Conservation (phyloP, 2,329 filamentous ascomycete species). For the Aspergillus nomiae region DNA sequence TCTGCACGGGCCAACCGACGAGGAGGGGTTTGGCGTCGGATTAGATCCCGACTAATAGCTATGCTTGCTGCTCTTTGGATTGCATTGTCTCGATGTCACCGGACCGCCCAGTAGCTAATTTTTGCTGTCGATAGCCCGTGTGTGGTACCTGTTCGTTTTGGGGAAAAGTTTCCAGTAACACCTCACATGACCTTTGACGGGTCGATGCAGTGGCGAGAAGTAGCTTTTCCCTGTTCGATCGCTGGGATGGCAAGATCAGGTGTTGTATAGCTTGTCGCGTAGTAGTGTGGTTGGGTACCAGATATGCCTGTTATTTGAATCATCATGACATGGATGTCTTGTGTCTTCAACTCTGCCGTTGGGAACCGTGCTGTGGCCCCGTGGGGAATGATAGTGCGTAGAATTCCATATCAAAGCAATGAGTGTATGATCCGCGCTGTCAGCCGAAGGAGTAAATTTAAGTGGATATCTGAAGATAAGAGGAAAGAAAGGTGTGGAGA, state of each 20-base stretch:
- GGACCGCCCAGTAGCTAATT: background rate
- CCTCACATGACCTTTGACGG: background rate
- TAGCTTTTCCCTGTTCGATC: background rate
- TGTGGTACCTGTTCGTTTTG: background rate
- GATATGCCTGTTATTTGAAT: background rate
- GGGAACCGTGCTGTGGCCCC: background rate
- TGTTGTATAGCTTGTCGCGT: background rate
- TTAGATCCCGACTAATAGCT: background rate
- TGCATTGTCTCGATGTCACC: background rate
- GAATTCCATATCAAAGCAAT: background rate
- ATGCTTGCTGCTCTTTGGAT: background rate
- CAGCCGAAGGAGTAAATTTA: background rate
- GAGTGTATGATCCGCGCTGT: background rate
- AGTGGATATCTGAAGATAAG: background rate
- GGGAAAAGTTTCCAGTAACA: background rate
- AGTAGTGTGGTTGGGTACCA: background rate
- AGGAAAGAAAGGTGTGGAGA: background rate
- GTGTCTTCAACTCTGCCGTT: background rate
- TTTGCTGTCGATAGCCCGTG: background rate
- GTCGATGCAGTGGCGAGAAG: background rate
- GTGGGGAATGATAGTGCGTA: background rate
- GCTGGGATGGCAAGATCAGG: background rate
- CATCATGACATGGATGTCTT: background rate
- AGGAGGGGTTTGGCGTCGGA: background rate
- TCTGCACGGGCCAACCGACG: background rate